A percentile compares a stretch with the other conserved stretches of the same genome.
Conservation (phyloP, 202 grass and related monocot genomes). For the Panicum virgatum region DNA sequence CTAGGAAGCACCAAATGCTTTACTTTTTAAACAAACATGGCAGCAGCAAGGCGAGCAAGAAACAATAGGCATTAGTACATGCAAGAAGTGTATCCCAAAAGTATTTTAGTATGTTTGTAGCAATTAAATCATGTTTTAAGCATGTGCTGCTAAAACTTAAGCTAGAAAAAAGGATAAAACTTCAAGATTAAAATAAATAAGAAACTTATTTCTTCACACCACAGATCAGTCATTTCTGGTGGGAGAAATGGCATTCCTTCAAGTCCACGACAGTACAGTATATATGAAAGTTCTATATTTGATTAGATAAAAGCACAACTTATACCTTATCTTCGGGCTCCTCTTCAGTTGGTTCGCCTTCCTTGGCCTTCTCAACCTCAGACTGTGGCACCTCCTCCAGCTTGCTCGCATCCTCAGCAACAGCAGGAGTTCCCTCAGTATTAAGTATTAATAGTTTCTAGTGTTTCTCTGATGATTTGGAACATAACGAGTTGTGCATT, state of each 20-base stretch:
- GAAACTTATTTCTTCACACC: neutral
- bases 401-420: conserved; percentile 38
- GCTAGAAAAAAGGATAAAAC: neutral
- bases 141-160: neutral
- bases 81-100: neutral
- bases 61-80: neutral
- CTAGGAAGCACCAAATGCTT: neutral
- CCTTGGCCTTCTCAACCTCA: conserved; percentile 52
- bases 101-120: neutral
- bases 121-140: neutral
- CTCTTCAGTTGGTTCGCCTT: conserved; percentile 40
- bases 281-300: neutral
- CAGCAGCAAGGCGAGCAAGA: neutral
- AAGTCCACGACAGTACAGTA: neutral
- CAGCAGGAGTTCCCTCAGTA: conserved; percentile 6
- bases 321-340: conserved; percentile 64
- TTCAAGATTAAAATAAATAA: neutral
- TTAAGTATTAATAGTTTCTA: conserved; percentile 26
- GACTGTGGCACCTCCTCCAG: conserved; percentile 37
- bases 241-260: neutral
- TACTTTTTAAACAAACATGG: neutral
- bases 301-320: neutral
- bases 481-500: neutral
- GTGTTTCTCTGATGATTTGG: conserved; percentile 32
- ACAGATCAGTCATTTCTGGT: neutral